Conservation (phyloP, 371 early-diverging fungal genomes). For the Mucor indicus region DNA sequence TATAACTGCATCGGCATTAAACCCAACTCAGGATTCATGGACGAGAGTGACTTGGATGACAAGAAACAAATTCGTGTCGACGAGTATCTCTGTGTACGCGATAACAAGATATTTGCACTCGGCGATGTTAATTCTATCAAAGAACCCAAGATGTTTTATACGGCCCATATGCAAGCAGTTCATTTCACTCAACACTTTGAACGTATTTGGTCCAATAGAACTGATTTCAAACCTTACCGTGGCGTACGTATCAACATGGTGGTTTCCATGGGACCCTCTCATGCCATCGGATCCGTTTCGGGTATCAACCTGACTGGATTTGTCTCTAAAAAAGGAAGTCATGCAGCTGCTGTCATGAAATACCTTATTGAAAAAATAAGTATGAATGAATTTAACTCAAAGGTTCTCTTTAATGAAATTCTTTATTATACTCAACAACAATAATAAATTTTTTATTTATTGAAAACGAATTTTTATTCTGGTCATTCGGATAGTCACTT, state of each 20-base stretch:
- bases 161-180: conserved; percentile 42
- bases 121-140: conserved; percentile 29
- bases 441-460: no score
- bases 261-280: conserved; percentile 29
- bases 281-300: conserved; percentile 20
- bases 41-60: conserved; percentile 23
- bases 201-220: conserved; percentile 5
- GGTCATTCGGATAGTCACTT: conserved; percentile 41
- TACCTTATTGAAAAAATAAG: conserved; percentile 26
- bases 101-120: conserved; percentile 26
- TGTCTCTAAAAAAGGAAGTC: conserved; percentile 19
- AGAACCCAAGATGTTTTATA: conserved; percentile 45
- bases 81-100: conserved; percentile 6
- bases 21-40: conserved; percentile 30
- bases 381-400: conserved; percentile 27
- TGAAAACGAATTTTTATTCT: conserved; percentile 38
- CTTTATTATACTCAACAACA: conserved; percentile 23
- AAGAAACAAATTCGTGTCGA: conserved; percentile 25
- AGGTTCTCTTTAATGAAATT: conserved; percentile 15
- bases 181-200: conserved; percentile 23
- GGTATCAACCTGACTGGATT: conserved; percentile 26
- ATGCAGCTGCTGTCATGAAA: conserved; percentile 22
- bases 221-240: conserved; percentile 18
- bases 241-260: conserved; percentile 21
- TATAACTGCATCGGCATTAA: conserved; percentile 29